These are phyloP conservation scores for Odontarrhena argentea DNA, from an alignment of 345 rosid species.

Conservation along the genomic window DNA sequence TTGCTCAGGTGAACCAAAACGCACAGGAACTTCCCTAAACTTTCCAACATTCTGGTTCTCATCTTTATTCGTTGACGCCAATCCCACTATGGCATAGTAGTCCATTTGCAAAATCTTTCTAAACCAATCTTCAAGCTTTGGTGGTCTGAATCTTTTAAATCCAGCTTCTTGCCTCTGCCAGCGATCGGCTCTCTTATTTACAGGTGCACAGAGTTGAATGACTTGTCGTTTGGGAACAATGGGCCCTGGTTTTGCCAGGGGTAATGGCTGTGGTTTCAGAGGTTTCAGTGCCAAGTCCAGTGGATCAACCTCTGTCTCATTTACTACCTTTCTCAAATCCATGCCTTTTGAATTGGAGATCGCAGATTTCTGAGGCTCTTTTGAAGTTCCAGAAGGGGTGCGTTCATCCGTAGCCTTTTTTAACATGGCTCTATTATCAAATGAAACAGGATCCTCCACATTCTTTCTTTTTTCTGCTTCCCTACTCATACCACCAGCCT, in stretches of 20 bases:
- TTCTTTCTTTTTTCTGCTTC: constrained; percentile 44
- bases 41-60: constrained; percentile 46
- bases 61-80: constrained; percentile 51
- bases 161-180: constrained; percentile 56
- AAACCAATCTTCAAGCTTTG: constrained; percentile 93
- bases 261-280: constrained; percentile 44
- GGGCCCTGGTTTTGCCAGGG: constrained; percentile 51
- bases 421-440: constrained; percentile 37
- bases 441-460: constrained; percentile 37
- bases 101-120: constrained; percentile 80
- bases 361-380: constrained; percentile 39
- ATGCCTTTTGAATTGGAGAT: constrained; percentile 44
- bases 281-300: constrained; percentile 55
- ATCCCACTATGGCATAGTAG: constrained; percentile 76
- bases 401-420: constrained; percentile 45
- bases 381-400: constrained; percentile 36
- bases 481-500: constrained; percentile 46
- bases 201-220: constrained; percentile 81
- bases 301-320: constrained; percentile 50
- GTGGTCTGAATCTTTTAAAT: constrained; percentile 81
- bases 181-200: constrained; percentile 56
- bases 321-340: constrained; percentile 57
- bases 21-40: constrained; percentile 84
- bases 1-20: constrained; percentile 79
- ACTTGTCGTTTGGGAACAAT: constrained; percentile 80